Evolutionary conservation across 2,329 filamentous ascomycete species (phyloP).

Genomic region (Fusarium devonianum): DNA sequence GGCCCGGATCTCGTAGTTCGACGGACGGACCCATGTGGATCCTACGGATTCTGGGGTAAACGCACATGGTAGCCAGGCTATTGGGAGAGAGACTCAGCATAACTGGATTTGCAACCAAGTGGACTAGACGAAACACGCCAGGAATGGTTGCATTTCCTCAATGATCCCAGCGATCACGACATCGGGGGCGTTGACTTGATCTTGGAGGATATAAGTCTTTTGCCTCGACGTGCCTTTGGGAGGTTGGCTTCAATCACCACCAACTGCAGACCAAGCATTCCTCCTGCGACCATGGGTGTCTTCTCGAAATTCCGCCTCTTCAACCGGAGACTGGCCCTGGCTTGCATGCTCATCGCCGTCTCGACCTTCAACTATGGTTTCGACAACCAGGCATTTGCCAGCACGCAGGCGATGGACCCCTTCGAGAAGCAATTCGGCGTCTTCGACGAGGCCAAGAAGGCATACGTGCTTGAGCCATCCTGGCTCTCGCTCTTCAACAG

Average conservation of each 20-base stretch:
- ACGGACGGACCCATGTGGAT: not conserved
- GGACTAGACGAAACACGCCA: no score
- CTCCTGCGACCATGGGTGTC: slow-evolving; percentile 16
- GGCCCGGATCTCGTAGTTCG: slow-evolving; percentile 1
- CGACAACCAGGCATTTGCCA: slow-evolving; percentile 49
- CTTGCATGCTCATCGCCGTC: slow-evolving; percentile 44
- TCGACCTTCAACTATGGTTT: slow-evolving; percentile 52
- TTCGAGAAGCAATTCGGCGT: slow-evolving; percentile 47
- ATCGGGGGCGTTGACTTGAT: not conserved
- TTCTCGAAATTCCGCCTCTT: slow-evolving; percentile 37
- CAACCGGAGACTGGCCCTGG: slow-evolving; percentile 28
- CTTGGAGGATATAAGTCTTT: slow-evolving; percentile 12
- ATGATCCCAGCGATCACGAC: slow-evolving; percentile 30
- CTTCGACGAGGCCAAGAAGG: slow-evolving; percentile 31
- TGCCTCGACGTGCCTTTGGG: not conserved
- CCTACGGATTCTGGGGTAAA: slow-evolving; percentile 1
- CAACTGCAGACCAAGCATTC: no score
- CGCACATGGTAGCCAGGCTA: not conserved
- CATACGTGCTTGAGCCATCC: slow-evolving; percentile 42
- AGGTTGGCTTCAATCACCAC: not conserved
- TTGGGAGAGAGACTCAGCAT: not conserved
- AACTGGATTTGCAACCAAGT: not conserved
- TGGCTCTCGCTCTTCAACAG: slow-evolving; percentile 49
- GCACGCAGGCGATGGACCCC: slow-evolving; percentile 47
- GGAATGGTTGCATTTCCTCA: slow-evolving; percentile 14